Conservation (phyloP, 2,329 filamentous ascomycete species). For the Fusarium domesticum region DNA sequence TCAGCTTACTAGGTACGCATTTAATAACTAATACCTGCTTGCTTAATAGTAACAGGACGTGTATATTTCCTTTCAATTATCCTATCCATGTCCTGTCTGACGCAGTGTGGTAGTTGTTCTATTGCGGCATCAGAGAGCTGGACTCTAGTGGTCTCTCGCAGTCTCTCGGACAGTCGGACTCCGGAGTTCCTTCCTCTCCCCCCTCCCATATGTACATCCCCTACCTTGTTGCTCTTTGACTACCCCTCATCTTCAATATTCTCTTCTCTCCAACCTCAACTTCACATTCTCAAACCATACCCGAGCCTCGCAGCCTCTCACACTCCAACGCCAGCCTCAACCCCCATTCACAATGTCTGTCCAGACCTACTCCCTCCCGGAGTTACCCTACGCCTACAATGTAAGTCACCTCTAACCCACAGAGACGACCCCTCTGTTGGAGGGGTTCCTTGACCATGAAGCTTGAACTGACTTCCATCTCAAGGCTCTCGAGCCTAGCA, state of each 20-base stretch:
- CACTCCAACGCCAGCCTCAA: no score
- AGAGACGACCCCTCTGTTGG: not conserved
- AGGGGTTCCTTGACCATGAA: no score
- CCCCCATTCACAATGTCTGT: conserved; percentile 34
- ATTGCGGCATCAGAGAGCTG: not conserved
- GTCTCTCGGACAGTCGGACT: not conserved
- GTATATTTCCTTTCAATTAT: conserved; percentile 1
- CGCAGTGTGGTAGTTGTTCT: conserved; percentile 11
- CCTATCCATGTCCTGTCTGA: conserved; percentile 10
- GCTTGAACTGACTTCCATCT: conserved; percentile 3
- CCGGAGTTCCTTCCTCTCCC: not conserved
- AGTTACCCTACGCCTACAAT: conserved; percentile 67
- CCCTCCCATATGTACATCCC: conserved; percentile 6
- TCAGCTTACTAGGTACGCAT: no score
- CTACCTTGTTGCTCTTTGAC: no score
- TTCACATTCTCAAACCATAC: no score
- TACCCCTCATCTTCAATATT: conserved; percentile 20
- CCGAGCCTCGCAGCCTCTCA: no score
- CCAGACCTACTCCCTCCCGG: conserved; percentile 57
- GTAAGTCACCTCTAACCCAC: conserved; percentile 42
- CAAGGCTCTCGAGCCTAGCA: conserved; percentile 68
- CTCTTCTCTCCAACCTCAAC: not conserved
- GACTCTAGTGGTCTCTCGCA: no score
- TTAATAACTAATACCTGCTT: no score
- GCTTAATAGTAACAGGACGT: not conserved